Conservation (phyloP, 345 rosid genomes). For the Physaria fendleri region DNA sequence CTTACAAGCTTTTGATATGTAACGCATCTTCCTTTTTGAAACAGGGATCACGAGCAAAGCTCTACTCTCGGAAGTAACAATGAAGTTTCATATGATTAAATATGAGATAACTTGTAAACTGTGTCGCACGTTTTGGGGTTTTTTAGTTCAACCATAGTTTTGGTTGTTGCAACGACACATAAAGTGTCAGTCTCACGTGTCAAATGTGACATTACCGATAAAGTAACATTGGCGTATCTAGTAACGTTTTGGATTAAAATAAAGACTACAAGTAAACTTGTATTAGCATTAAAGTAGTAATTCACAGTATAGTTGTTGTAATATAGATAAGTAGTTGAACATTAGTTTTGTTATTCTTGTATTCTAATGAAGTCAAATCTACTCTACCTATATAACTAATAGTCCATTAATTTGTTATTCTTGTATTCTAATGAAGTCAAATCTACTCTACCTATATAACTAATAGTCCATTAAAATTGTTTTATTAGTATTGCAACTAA, state of each 20-base stretch:
- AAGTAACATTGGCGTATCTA: background rate
- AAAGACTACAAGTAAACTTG: background rate
- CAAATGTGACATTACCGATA: slow-evolving; percentile 21
- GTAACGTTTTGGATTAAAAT: too few species aligned
- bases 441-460: background rate
- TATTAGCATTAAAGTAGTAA: background rate
- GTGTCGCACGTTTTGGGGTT: slow-evolving; percentile 7
- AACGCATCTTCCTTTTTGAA: slow-evolving; percentile 15
- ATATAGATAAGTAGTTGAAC: slow-evolving; percentile 7
- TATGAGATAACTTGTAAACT: background rate
- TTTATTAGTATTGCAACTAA: background rate
- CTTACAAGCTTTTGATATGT: slow-evolving; percentile 12
- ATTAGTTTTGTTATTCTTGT: background rate
- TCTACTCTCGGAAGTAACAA: background rate
- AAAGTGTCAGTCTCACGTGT: slow-evolving; percentile 22
- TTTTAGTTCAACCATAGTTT: slow-evolving; percentile 25
- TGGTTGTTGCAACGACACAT: slow-evolving; percentile 26
- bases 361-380: slow-evolving; percentile 2
- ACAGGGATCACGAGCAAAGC: slow-evolving; percentile 15
- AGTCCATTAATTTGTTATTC: background rate
- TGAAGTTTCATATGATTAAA: background rate
- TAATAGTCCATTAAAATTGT: background rate
- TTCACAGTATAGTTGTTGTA: slow-evolving; percentile 14
- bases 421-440: too few species aligned
- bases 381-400: background rate